A percentile compares a stretch with the other conserved stretches of the same genome.
These are phyloP conservation scores for Cercis canadensis DNA, from an alignment of 306 rosid species.

Conservation along the genomic window DNA sequence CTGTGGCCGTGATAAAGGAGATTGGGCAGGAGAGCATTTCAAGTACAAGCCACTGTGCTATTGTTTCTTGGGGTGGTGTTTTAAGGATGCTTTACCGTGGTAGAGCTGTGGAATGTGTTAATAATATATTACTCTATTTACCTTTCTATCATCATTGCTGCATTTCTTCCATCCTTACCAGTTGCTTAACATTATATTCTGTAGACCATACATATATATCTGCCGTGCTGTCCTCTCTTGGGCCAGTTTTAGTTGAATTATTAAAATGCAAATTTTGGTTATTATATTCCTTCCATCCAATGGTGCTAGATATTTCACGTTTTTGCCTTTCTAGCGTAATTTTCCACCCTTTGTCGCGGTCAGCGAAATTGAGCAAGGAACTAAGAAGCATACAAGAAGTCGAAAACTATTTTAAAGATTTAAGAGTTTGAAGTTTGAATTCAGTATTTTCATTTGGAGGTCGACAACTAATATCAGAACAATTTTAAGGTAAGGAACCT, in stretches of 20 bases:
- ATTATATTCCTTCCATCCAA: conserved; percentile 10
- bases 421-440: too few species aligned
- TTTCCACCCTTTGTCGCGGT: too few species aligned
- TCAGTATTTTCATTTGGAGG: too few species aligned
- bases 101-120: conserved; percentile 43
- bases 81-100: conserved; percentile 31
- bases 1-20: conserved; percentile 5
- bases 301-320: conserved; percentile 11
- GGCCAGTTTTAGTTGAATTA: conserved; percentile 34
- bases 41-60: conserved; percentile 20
- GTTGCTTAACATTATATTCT: conserved; percentile 35
- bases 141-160: conserved; percentile 17
- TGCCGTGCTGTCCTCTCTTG: conserved; percentile 39
- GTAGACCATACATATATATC: conserved; percentile 31
- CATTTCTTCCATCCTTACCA: conserved; percentile 21
- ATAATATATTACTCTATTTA: conserved; percentile 36
- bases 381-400: too few species aligned
- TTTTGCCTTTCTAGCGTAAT: not conserved
- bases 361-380: too few species aligned
- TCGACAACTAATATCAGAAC: too few species aligned
- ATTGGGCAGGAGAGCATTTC: conserved; percentile 27
- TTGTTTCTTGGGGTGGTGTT: conserved; percentile 29
- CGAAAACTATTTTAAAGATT: too few species aligned
- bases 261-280: conserved; percentile 46
- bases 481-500: too few species aligned